Base-by-base conservation (phyloP, 2,329 filamentous ascomycete genomes). In the Colletotrichum limetticola region DNA sequence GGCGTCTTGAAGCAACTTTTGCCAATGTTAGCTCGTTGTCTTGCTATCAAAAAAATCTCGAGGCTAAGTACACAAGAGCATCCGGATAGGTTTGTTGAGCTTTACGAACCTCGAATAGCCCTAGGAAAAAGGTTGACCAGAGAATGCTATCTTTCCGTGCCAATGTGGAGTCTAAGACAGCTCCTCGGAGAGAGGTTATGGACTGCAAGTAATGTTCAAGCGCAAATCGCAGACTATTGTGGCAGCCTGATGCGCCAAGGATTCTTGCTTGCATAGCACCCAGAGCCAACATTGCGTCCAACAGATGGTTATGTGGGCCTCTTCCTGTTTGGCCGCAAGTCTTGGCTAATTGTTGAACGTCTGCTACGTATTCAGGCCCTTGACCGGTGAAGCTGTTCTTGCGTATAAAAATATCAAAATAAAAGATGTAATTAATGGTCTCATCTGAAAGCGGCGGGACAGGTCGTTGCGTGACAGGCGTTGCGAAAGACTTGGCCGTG, bases 81-180 rank as follows among this genome's bases (percentile, higher is more conserved):
- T 49, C 1, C 19, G 42, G 8, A 9, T 22, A 22, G 16, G 4
- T 14, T 30, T 32, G 3, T 8, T 5, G 4, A 8, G 6, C 4
- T 7, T 5, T 0, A 66, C 71, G 24, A 6, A 83, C 82, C 75
- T 83, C 82, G 9, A 82, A 83, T 1, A 83, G 59, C 0, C 82
- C 82, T 0, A 83, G 71, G 0, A 82, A 58, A 3, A 82, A 74
- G 0, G 82, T 83, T 0, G 82, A 78, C 82, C 82, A 83, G 0
- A 82, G 62, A 7, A 74, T 56, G 9, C 30, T n/a, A 7, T 49
- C 53, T 59, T 42, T 53, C 11, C 32, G 56, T n/a, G 55, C 28
- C 22, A 26, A 42, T 49, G 53, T 46, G 57, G 49, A 42, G 66
- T 66, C 28, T 53, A 66, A 24, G 37, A 71, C 30, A 32, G 77